These are phyloP conservation scores for Citrus unshiu DNA, from an alignment of 345 rosid genomes.

Conservation along the genomic window DNA sequence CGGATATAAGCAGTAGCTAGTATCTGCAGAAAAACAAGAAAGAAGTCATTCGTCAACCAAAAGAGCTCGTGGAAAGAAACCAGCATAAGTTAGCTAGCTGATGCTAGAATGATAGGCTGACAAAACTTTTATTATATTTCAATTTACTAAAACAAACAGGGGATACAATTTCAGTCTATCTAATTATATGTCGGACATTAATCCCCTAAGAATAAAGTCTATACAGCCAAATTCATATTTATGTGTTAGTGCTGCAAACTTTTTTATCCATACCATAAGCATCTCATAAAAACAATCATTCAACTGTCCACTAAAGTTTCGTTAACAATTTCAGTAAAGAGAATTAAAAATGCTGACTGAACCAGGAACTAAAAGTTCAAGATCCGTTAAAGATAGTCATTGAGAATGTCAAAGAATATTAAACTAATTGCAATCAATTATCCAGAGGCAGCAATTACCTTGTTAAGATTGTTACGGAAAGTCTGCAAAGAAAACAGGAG, in stretches of 20 bases:
- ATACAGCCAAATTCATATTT: not conserved
- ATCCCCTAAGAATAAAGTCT: not conserved
- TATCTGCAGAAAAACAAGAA: slow-evolving; percentile 47
- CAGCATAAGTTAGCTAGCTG: not conserved
- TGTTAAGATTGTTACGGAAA: slow-evolving; percentile 87
- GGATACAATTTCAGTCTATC: not conserved
- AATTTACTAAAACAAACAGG: not conserved
- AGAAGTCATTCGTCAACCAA: not conserved
- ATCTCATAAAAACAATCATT: not conserved
- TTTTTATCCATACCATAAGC: not conserved
- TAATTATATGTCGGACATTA: not conserved
- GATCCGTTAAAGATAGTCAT: not conserved
- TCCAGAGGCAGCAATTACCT: slow-evolving; percentile 48
- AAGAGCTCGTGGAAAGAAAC: not conserved
- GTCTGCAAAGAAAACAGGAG: slow-evolving; percentile 45
- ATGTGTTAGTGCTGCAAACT: not conserved
- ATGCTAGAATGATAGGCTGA: not conserved
- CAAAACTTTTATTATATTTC: not conserved
- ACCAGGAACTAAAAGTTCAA: not conserved
- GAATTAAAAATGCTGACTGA: not conserved
- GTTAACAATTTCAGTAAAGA: not conserved
- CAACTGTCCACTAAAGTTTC: not conserved
- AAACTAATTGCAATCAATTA: not conserved
- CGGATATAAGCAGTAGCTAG: slow-evolving; percentile 79
- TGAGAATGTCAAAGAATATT: not conserved